These are phyloP conservation scores for Dryas integrifolia DNA, from an alignment of 331 rosid species.

Conservation along the genomic window DNA sequence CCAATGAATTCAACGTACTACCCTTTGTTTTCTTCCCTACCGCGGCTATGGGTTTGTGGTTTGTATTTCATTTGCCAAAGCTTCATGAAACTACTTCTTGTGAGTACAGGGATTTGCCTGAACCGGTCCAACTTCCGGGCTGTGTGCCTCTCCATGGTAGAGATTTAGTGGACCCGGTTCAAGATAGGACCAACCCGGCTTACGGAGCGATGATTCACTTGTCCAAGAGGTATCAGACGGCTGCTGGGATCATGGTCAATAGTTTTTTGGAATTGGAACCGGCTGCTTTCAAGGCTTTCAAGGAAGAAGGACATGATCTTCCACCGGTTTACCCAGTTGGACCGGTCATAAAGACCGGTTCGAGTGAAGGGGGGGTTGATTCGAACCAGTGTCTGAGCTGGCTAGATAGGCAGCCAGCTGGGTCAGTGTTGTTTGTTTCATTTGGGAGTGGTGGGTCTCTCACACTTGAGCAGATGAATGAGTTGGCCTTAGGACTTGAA, in stretches of 20 bases:
- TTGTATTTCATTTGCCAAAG: slow-evolving; percentile 20
- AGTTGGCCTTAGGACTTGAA: slow-evolving; percentile 28
- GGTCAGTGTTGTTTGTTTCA: slow-evolving; percentile 28
- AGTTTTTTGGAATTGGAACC: slow-evolving; percentile 38
- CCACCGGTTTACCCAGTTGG: slow-evolving; percentile 31
- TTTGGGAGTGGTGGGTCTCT: slow-evolving; percentile 37
- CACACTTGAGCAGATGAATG: slow-evolving; percentile 17
- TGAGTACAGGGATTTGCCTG: slow-evolving; percentile 34
- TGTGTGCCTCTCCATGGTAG: slow-evolving; percentile 33
- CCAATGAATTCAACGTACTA: slow-evolving; percentile 31
- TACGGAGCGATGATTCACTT: slow-evolving; percentile 8
- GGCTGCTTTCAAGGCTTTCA: slow-evolving; percentile 19
- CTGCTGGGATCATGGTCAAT: slow-evolving; percentile 38
- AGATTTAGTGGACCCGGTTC: slow-evolving; percentile 26
- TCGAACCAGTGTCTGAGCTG: slow-evolving; percentile 17
- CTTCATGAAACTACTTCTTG: slow-evolving; percentile 30
- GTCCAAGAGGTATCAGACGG: neutral
- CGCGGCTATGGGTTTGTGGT: slow-evolving; percentile 14
- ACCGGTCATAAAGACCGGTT: slow-evolving; percentile 4
- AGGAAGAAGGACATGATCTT: neutral
- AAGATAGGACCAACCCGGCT: slow-evolving; percentile 17
- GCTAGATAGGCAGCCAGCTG: slow-evolving; percentile 26
- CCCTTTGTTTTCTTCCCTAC: slow-evolving; percentile 34
- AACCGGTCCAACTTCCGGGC: slow-evolving; percentile 40
- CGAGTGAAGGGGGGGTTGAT: neutral